These are phyloP conservation scores for Xerocomellus amylosporus DNA, from an alignment of 768 basidiomycete species.

Conservation along the genomic window DNA sequence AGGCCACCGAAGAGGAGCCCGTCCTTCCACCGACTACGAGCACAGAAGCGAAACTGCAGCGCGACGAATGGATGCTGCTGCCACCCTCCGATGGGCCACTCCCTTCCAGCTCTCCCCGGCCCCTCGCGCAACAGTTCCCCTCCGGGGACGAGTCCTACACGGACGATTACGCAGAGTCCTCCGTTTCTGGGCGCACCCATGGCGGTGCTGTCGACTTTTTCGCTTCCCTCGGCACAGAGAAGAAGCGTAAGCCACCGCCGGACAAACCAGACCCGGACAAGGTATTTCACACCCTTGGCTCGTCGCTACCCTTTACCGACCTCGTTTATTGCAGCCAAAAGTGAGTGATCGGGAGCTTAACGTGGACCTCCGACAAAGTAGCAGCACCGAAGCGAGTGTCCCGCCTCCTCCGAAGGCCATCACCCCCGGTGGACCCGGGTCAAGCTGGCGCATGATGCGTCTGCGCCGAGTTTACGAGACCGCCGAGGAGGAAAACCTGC, in stretches of 20 bases:
- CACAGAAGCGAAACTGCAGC: slow-evolving; percentile 51
- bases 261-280: slow-evolving; percentile 70
- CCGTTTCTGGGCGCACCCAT: slow-evolving; percentile 43
- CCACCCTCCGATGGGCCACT: slow-evolving; percentile 28
- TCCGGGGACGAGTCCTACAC: slow-evolving; percentile 51
- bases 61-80: slow-evolving; percentile 92
- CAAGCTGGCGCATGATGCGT: slow-evolving; percentile 98
- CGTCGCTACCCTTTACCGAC: slow-evolving; percentile 3
- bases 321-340: slow-evolving; percentile 43
- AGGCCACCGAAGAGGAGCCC: slow-evolving; percentile 42
- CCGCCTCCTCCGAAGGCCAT: slow-evolving; percentile 44
- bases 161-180: slow-evolving; percentile 61
- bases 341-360: slow-evolving; percentile 66
- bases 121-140: slow-evolving; percentile 28
- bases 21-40: slow-evolving; percentile 44
- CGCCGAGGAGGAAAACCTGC: slow-evolving; percentile 75
- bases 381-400: slow-evolving; percentile 38
- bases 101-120: slow-evolving; percentile 33
- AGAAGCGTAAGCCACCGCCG: slow-evolving; percentile 58
- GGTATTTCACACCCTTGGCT: slow-evolving; percentile 36
- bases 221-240: slow-evolving; percentile 78
- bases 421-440: slow-evolving; percentile 87
- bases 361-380: slow-evolving; percentile 48
- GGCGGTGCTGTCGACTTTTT: slow-evolving; percentile 83
- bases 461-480: slow-evolving; percentile 86